These are phyloP conservation scores for Diutina sp. DNA, from an alignment of 1,139 yeast genomes.

Conservation along the genomic window DNA sequence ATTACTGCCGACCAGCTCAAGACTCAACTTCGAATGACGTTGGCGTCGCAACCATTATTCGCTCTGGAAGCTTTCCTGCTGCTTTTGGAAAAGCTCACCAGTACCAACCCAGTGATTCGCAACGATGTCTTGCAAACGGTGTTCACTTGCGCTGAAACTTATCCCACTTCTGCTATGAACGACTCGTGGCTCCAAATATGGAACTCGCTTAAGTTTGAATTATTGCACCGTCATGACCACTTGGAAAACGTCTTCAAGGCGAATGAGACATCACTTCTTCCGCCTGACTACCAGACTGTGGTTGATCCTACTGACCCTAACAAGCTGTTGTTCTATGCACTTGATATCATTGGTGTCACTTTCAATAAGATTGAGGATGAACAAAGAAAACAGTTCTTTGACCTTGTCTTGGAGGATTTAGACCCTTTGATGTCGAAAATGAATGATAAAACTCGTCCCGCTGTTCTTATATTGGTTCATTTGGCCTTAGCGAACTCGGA, in stretches of 20 bases:
- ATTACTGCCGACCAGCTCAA: constrained; percentile 69
- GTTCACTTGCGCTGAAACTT: constrained; percentile 38
- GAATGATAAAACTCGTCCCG: not conserved
- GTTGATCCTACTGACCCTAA: constrained; percentile 27
- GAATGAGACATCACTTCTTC: not conserved
- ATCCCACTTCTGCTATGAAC: constrained; percentile 32
- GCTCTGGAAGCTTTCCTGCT: constrained; percentile 70
- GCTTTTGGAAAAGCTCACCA: constrained; percentile 70
- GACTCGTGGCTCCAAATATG: constrained; percentile 65
- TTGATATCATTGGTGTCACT: not conserved
- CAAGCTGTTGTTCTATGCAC: constrained; percentile 31
- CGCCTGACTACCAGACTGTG: constrained; percentile 8
- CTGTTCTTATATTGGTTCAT: not conserved
- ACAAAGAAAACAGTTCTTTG: not conserved
- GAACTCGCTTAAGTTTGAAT: constrained; percentile 82
- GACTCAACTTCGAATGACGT: constrained; percentile 38
- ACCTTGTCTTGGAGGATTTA: not conserved
- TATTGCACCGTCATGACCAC: constrained; percentile 43
- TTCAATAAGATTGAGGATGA: not conserved
- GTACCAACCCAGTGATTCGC: constrained; percentile 69
- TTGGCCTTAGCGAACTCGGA: not conserved
- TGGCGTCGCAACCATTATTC: constrained; percentile 51
- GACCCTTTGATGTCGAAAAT: not conserved
- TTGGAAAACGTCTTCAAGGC: constrained; percentile 30
- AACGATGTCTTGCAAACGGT: constrained; percentile 64